A percentile compares a stretch with the other conserved stretches of the same genome.
Conservation (phyloP, 306 rosid genomes). For the Cotoneaster glaucophyllus region DNA sequence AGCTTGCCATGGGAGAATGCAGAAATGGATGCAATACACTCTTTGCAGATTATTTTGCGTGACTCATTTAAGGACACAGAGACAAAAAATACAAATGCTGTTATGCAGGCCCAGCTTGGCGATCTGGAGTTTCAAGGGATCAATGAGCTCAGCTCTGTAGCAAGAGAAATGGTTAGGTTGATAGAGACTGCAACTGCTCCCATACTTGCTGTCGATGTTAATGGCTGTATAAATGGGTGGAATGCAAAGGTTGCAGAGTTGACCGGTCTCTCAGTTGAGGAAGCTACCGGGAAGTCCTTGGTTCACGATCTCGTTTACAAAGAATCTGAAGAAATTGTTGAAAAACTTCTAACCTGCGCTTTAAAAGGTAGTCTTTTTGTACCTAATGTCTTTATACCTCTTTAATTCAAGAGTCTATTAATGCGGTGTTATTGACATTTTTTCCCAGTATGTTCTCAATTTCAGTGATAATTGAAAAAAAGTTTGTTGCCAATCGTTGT, state of each 20-base stretch:
- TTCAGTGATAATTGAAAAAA: not conserved
- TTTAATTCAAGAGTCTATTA: conserved; percentile 5
- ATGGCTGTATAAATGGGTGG: conserved; percentile 94
- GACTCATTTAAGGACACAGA: conserved; percentile 70
- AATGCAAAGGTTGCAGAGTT: conserved; percentile 88
- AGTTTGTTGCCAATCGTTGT: not conserved
- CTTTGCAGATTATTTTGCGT: conserved; percentile 87
- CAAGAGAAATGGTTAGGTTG: conserved; percentile 97
- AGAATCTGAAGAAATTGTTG: conserved; percentile 70
- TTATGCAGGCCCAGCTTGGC: conserved; percentile 42
- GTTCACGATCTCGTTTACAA: conserved; percentile 69
- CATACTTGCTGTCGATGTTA: conserved; percentile 80
- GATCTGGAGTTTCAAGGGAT: conserved; percentile 66
- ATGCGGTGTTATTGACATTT: not conserved
- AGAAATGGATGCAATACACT: conserved; percentile 97
- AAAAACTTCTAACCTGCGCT: conserved; percentile 64
- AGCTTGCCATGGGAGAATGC: conserved; percentile 95
- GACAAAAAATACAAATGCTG: conserved; percentile 63
- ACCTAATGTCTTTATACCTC: conserved; percentile 7
- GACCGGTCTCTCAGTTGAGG: conserved; percentile 83
- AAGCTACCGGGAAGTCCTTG: conserved; percentile 93
- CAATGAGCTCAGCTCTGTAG: conserved; percentile 92
- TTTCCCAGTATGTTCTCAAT: not conserved
- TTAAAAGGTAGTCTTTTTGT: conserved; percentile 58
- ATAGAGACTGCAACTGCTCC: conserved; percentile 99